These are phyloP conservation scores for Porogramme epimiltina DNA, from an alignment of 1,284 basidiomycete species.

Conservation along the genomic window DNA sequence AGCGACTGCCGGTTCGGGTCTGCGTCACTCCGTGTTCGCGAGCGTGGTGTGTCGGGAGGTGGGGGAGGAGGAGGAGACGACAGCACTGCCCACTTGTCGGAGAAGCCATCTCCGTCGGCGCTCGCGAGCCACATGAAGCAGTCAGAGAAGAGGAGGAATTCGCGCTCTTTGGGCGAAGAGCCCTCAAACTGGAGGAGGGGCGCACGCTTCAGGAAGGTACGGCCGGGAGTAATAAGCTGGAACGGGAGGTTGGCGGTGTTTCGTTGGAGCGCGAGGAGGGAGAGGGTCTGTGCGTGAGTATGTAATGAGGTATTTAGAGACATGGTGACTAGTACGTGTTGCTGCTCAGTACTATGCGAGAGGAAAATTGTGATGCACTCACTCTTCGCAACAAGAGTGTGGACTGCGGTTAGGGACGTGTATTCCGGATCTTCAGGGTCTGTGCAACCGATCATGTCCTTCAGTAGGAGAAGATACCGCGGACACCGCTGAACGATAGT, in stretches of 20 bases:
- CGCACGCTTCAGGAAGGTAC: slow-evolving; percentile 74
- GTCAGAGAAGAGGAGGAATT: slow-evolving; percentile 83
- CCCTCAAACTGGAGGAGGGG: slow-evolving; percentile 59
- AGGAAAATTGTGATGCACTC: slow-evolving; percentile 11
- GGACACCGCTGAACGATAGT: slow-evolving; percentile 87
- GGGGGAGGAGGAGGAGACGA: slow-evolving; percentile 15
- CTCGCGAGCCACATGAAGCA: slow-evolving; percentile 77
- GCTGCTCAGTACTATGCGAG: not conserved
- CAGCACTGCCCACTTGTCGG: slow-evolving; percentile 28
- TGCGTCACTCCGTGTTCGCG: slow-evolving; percentile 63
- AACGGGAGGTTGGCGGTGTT: slow-evolving; percentile 75
- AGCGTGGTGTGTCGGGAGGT: slow-evolving; percentile 44
- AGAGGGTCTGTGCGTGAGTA: slow-evolving; percentile 72
- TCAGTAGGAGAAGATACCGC: slow-evolving; percentile 79
- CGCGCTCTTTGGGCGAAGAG: slow-evolving; percentile 54
- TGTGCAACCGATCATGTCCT: slow-evolving; percentile 74
- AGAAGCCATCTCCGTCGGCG: slow-evolving; percentile 38
- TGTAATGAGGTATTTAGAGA: slow-evolving; percentile 80
- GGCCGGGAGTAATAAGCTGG: slow-evolving; percentile 75
- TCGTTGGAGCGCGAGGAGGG: slow-evolving; percentile 76
- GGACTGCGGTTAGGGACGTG: slow-evolving; percentile 56
- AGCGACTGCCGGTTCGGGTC: slow-evolving; percentile 36
- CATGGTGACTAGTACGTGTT: slow-evolving; percentile 59
- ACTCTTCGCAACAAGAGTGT: slow-evolving; percentile 78
- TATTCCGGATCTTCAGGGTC: slow-evolving; percentile 66